Evolutionary conservation across 2,329 filamentous ascomycete species (phyloP).

Genomic region (Xylariaceae sp.): DNA sequence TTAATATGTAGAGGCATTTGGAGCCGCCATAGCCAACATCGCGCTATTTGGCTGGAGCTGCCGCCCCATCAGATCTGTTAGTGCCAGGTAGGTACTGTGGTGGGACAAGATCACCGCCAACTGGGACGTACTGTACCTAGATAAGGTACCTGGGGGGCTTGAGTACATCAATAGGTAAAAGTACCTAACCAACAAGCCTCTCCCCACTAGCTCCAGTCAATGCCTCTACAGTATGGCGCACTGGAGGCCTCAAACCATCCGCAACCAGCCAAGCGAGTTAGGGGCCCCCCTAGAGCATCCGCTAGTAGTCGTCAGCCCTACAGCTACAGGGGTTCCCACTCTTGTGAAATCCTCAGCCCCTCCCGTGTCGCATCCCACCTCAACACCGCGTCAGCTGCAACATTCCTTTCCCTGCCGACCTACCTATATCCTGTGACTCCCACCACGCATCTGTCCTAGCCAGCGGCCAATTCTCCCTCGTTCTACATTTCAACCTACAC

Average conservation of each 20-base stretch:
- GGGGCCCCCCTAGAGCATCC: conserved; percentile 8
- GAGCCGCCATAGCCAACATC: too few species aligned
- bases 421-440: conserved; percentile 7
- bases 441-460: not conserved
- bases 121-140: too few species aligned
- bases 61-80: too few species aligned
- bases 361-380: conserved; percentile 2
- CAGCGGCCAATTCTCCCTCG: not conserved
- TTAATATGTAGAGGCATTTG: too few species aligned
- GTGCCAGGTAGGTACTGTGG: too few species aligned
- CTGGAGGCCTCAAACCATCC: conserved; percentile 16
- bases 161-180: too few species aligned
- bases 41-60: too few species aligned
- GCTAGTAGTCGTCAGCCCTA: conserved; percentile 8
- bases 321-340: not conserved
- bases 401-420: not conserved
- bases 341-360: not conserved
- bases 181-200: too few species aligned
- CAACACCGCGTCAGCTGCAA: conserved; percentile 14
- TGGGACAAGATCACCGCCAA: too few species aligned
- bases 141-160: too few species aligned
- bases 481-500: not conserved
- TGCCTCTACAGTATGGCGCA: not conserved
- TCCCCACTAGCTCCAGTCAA: too few species aligned
- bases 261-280: not conserved